phyloP scores from a whole-genome alignment of 495 filamentous ascomycete genomes.

The Penicillium paxilli region DNA sequence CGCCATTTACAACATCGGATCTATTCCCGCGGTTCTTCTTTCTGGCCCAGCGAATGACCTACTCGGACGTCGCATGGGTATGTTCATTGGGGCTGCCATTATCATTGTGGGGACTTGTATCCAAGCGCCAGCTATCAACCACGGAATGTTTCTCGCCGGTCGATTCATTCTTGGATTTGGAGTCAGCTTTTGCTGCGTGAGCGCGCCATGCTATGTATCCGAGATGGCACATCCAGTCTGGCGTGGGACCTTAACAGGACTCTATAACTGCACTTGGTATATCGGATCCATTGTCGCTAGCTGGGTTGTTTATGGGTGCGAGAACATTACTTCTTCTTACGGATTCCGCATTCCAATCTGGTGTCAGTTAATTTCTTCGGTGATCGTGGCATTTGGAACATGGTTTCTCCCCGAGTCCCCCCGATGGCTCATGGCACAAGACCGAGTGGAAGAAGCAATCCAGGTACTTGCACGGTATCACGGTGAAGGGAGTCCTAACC shows the following conservation, averaged over 20 bases:
- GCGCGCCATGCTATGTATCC: slow-evolving; percentile 68
- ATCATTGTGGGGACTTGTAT: slow-evolving; percentile 59
- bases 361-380: slow-evolving; percentile 59
- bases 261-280: slow-evolving; percentile 39
- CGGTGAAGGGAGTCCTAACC: slow-evolving; percentile 48
- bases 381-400: slow-evolving; percentile 31
- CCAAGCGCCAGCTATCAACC: slow-evolving; percentile 45
- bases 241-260: slow-evolving; percentile 62
- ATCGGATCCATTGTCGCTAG: slow-evolving; percentile 48
- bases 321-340: slow-evolving; percentile 17
- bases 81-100: slow-evolving; percentile 58
- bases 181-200: slow-evolving; percentile 63
- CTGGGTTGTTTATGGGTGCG: slow-evolving; percentile 33
- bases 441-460: slow-evolving; percentile 50
- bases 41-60: slow-evolving; percentile 23
- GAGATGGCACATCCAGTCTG: slow-evolving; percentile 72
- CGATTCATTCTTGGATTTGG: slow-evolving; percentile 75
- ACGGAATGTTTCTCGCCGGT: slow-evolving; percentile 64
- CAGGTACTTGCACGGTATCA: slow-evolving; percentile 54
- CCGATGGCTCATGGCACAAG: slow-evolving; percentile 46
- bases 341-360: slow-evolving; percentile 60
- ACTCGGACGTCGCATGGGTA: slow-evolving; percentile 60
- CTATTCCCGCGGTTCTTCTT: slow-evolving; percentile 19
- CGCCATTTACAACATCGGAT: slow-evolving; percentile 56
- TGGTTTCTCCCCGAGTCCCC: slow-evolving; percentile 33